A percentile compares a stretch with the other conserved stretches of the same genome.
phyloP scores from a whole-genome alignment of 139 green algal species.

The Coelastrella sp. region DNA sequence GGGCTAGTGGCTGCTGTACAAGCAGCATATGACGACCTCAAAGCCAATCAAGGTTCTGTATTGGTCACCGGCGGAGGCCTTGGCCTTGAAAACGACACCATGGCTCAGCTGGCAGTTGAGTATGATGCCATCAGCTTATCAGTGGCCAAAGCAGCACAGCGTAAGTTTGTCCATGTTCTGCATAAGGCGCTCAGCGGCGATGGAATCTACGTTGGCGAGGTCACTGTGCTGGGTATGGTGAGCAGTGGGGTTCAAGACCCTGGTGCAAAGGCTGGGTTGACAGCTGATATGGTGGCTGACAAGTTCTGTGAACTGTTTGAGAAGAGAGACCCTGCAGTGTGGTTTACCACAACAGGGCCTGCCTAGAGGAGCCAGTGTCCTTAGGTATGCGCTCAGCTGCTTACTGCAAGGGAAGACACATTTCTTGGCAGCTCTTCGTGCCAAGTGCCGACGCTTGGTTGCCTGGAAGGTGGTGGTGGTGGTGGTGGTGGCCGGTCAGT shows the following conservation, averaged over 20 bases:
- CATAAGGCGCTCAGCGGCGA: conserved; percentile 6
- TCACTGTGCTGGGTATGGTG: conserved; percentile 35
- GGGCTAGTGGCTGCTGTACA: conserved; percentile 36
- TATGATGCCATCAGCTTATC: not conserved
- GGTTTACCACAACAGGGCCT: conserved; percentile 38
- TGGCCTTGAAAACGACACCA: not conserved
- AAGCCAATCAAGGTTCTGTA: conserved; percentile 2
- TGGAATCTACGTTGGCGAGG: conserved; percentile 35
- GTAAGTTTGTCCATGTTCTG: conserved; percentile 47
- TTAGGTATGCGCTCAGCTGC: no score
- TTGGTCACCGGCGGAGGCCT: conserved; percentile 31
- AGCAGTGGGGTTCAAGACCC: conserved; percentile 8
- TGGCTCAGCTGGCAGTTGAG: not conserved
- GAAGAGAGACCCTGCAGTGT: conserved; percentile 1
- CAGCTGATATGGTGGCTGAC: conserved; percentile 23
- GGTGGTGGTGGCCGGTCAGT: no score
- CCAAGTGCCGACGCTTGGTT: no score
- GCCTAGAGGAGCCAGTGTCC: no score
- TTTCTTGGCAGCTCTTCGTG: no score
- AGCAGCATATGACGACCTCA: conserved; percentile 21
- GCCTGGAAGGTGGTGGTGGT: no score
- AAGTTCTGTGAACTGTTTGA: not conserved
- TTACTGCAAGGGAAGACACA: no score
- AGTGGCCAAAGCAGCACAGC: conserved; percentile 43
- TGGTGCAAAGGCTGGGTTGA: not conserved